Evolutionary conservation across 495 filamentous ascomycete genomes (phyloP).

Genomic region (Tirmania nivea): DNA sequence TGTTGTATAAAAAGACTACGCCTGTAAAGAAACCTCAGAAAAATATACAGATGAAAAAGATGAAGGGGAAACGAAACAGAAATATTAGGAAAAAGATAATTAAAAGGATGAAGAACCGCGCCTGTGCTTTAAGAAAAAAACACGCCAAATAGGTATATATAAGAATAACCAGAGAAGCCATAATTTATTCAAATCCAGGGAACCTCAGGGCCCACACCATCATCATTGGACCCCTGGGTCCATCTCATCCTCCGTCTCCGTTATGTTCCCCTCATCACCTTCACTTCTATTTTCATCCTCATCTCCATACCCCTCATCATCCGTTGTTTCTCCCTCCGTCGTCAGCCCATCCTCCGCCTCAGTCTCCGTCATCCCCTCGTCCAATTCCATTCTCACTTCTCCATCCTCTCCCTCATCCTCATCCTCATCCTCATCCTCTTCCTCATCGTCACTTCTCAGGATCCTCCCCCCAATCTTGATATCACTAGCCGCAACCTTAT

Average conservation of each 20-base stretch:
- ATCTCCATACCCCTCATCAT: constrained; percentile 2
- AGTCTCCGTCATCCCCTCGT: constrained; percentile 1
- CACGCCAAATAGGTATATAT: too few species aligned
- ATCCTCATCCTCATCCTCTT: constrained; percentile 19
- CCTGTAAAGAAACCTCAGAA: too few species aligned
- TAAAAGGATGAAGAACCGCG: too few species aligned
- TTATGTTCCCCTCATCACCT: constrained; percentile 2
- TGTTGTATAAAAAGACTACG: too few species aligned
- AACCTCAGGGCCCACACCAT: too few species aligned
- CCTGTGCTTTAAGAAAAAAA: too few species aligned
- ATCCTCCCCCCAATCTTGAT: constrained; percentile 67
- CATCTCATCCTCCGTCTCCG: background rate
- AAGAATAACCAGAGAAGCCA: too few species aligned
- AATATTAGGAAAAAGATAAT: too few species aligned
- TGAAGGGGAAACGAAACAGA: too few species aligned
- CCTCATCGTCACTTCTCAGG: constrained; percentile 41
- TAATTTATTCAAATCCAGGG: too few species aligned
- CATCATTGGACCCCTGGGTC: background rate
- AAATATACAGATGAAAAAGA: too few species aligned
- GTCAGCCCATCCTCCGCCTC: constrained; percentile 2
- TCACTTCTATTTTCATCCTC: too few species aligned
- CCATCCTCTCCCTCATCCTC: constrained; percentile 9
- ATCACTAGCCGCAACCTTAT: constrained; percentile 51
- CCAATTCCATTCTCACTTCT: background rate
- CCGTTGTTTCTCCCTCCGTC: constrained; percentile 4